These are phyloP conservation scores for Pyronema domesticum DNA, from an alignment of 495 filamentous ascomycete species.

Conservation along the genomic window DNA sequence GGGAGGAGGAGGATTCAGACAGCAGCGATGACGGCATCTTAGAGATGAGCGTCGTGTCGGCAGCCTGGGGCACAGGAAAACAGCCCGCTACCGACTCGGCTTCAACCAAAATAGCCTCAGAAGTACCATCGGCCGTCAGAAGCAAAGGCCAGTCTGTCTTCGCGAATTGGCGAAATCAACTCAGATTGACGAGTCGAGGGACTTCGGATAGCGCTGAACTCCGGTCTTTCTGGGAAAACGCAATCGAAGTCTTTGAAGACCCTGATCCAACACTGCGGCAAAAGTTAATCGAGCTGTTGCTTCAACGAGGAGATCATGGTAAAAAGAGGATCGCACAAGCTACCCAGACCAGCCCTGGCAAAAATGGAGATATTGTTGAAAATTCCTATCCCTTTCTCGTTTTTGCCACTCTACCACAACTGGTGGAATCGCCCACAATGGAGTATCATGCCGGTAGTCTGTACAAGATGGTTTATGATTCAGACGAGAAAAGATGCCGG, in stretches of 20 bases:
- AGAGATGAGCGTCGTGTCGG: too few relatives aligned
- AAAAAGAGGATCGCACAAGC: not conserved
- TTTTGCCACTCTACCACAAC: not conserved
- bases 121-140: too few relatives aligned
- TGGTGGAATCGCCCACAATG: not conserved
- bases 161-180: not conserved
- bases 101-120: too few relatives aligned
- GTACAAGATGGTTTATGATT: not conserved
- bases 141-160: not conserved
- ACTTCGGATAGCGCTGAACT: not conserved
- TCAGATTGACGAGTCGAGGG: not conserved
- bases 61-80: too few relatives aligned
- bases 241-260: not conserved
- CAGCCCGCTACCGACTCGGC: too few relatives aligned
- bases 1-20: too few relatives aligned
- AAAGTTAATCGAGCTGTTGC: not conserved
- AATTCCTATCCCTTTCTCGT: not conserved
- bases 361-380: not conserved
- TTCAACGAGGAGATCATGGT: not conserved
- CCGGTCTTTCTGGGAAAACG: not conserved
- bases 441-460: not conserved
- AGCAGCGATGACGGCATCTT: too few relatives aligned
- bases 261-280: not conserved
- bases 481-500: not conserved
- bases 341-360: not conserved